Percentiles rank a stretch among this genome's conserved stretches.
phyloP scores from a whole-genome alignment of 371 early-diverging fungal species.

The Smittium culicis region DNA sequence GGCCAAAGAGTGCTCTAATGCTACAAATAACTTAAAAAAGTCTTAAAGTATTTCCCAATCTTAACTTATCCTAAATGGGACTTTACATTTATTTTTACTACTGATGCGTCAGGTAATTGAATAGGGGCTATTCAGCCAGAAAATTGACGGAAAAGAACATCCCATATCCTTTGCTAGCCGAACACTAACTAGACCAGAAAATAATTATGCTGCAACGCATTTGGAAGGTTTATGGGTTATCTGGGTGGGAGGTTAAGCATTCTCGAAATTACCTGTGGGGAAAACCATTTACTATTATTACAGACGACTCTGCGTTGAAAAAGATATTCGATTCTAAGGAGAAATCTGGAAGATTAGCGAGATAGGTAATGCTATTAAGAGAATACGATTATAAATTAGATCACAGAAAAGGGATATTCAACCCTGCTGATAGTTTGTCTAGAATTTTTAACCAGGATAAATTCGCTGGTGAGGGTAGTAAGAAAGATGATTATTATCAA shows the following conservation, averaged over 20 bases:
- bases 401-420: background rate
- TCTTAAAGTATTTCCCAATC: slow-evolving; percentile 5
- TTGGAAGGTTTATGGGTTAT: slow-evolving; percentile 30
- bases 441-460: slow-evolving; percentile 5
- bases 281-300: slow-evolving; percentile 10
- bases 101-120: slow-evolving; percentile 32
- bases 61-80: slow-evolving; percentile 13
- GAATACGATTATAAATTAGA: slow-evolving; percentile 8
- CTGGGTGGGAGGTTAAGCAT: slow-evolving; percentile 21
- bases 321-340: slow-evolving; percentile 1
- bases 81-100: slow-evolving; percentile 22
- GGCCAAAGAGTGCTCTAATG: background rate
- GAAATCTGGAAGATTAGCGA: slow-evolving; percentile 7
- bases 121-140: slow-evolving; percentile 27
- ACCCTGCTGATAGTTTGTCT: slow-evolving; percentile 1
- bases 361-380: slow-evolving; percentile 7
- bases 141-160: background rate
- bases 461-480: background rate
- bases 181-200: slow-evolving; percentile 12
- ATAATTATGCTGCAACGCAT: slow-evolving; percentile 28
- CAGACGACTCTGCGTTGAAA: slow-evolving; percentile 10
- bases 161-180: slow-evolving; percentile 8
- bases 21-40: slow-evolving; percentile 10
- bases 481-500: background rate
- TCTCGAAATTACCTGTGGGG: slow-evolving; percentile 28